Evolutionary conservation across 805 yeast species (phyloP), one percentile per base, ranked within the genome.

Genomic region (Saturnispora sanitii): DNA sequence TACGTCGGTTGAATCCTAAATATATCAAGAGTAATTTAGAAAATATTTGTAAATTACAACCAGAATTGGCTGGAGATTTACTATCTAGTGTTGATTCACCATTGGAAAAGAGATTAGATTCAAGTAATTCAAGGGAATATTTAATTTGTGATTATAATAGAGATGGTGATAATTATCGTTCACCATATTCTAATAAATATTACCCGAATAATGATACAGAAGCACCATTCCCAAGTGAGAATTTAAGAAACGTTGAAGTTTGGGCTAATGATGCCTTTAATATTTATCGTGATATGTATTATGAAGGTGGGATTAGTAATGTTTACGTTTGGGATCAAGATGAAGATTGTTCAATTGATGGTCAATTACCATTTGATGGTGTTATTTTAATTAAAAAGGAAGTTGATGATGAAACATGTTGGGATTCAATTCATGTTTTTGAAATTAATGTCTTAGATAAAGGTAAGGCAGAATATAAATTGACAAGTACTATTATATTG

Each of bases 391-490:
- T 90, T 56, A 84, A 92, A 64, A 90, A 90, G 60, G 45, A 60
- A 27, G 53, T 51, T 39, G 70, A 66, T 37, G 62, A 75, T 4
- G 50, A 54, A 16, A 83, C 88, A 12, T 66, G 70, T 38, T 90
- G 98, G 98, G 95, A 92, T 60, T 77, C 92, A 40, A 83, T 90
- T 48, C 97, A 90, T 59, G 97, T 90, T 8, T 73, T 92, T 49
- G 96, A 90, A 59, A 79, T 80, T 7, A 60, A 59, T 6, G 68
- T 70, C 1, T 67, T 65, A 34, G 49, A 61, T 6, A 45, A 58
- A 3, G 65, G 70, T 16, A 45, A 53, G 9, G 68, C 73, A 6
- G 55, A 55, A 17, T 92, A 90, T 58, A 78, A 79, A 48, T 64
- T 90, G 45, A 90, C 97, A 2, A 78, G 95, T 1, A 85, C 96